Percentiles rank a stretch among this genome's conserved stretches.
These are phyloP conservation scores for Penicillium sp. DNA, from an alignment of 2,329 filamentous ascomycete species.

Conservation along the genomic window DNA sequence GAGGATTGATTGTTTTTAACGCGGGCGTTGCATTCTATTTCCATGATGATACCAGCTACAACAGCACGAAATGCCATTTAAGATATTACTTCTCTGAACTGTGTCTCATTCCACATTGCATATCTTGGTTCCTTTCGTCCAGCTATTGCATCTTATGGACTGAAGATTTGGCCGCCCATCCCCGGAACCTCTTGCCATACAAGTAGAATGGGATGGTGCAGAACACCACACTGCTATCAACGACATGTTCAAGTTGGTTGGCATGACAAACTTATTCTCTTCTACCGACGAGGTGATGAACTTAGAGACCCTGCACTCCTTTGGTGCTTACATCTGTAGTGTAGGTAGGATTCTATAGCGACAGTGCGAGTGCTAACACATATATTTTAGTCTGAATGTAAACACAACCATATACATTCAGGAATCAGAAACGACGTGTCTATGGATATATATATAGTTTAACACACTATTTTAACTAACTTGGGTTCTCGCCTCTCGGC, in stretches of 20 bases:
- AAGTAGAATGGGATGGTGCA: conserved; percentile 51
- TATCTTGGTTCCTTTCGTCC: background rate
- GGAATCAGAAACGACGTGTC: no score
- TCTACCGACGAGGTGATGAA: conserved; percentile 49
- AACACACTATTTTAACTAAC: no score
- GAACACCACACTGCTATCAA: conserved; percentile 47
- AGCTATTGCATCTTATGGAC: conserved; percentile 46
- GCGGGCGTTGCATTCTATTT: conserved; percentile 7
- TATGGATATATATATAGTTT: no score
- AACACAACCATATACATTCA: no score
- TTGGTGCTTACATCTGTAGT: no score
- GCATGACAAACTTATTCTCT: conserved; percentile 45
- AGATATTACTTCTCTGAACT: background rate
- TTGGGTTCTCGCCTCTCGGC: no score
- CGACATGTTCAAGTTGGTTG: conserved; percentile 53
- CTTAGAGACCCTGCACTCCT: background rate
- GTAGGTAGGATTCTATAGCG: no score
- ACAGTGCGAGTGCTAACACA: no score
- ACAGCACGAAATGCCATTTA: conserved; percentile 1
- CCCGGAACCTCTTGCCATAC: conserved; percentile 51
- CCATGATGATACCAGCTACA: conserved; percentile 16
- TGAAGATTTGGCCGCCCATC: conserved; percentile 48
- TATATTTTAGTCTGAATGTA: no score
- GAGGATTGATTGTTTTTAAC: conserved; percentile 26
- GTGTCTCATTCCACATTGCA: background rate